Evolutionary conservation across 192 early-diverging fungal genomes (phyloP), one percentile per base, ranked within the genome.

Genomic region (Backusella westeae): DNA sequence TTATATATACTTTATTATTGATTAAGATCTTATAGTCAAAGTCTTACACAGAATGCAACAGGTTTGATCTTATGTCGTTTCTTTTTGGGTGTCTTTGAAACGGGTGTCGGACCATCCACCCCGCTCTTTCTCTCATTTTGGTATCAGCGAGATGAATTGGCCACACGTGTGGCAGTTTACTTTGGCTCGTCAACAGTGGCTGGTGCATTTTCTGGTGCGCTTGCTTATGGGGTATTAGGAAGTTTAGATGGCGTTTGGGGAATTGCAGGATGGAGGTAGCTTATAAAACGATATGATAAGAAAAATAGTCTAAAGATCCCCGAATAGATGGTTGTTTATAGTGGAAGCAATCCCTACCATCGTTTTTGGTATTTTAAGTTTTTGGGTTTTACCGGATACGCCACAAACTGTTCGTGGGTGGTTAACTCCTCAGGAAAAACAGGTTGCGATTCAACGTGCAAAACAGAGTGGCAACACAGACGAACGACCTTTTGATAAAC

Each of bases 191-290:
- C 90, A 15, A 89, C 92, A 5, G 81, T 93, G 46, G 92, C 94
- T 4, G 93, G 93, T 0, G 92, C 92, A 0, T 89, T 93, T 72
- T 90, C 91, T 41, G 93, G 91, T 26, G 85, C 92, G 1, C 81
- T 93, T 42, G 93, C 91, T 6, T 92, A 91, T 70, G 92, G 85
- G 29, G 85, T 93, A 38, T 72, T 85, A 0, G 82, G 77, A 0
- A 86, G 34, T 35, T 44, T 91, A 26, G 73, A 89, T 49, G 85
- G 89, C 4, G 75, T 77, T 36, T 83, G 83, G 52, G 83, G 76
- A 29, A 78, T 92, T 23, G 85, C 87, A 26, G 86, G 90, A 2
- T 94, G 93, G 93, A 84, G 75, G 74, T 68, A 66, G 34, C 6
- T 17, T 78, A 23, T 34, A 26, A 19, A 26, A 78, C 34, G 65